Conservation (phyloP, 352 stramenopile genomes). For the Pythium sukuiense region DNA sequence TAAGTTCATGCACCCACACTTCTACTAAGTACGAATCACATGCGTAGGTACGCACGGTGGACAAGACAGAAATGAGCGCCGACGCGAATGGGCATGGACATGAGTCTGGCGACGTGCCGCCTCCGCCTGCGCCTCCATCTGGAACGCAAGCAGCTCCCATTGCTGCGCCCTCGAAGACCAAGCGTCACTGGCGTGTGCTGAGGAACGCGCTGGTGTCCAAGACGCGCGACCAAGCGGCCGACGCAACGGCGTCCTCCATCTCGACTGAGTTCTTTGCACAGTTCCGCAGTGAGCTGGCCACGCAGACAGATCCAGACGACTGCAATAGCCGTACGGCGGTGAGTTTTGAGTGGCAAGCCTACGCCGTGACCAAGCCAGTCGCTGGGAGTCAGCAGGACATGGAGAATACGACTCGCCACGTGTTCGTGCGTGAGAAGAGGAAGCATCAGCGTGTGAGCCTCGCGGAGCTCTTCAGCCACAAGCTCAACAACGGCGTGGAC, state of each 20-base stretch:
- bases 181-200: slow-evolving; percentile 69
- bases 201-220: slow-evolving; percentile 55
- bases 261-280: slow-evolving; percentile 66
- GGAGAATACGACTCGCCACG: background rate
- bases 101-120: background rate
- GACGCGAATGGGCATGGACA: slow-evolving; percentile 21
- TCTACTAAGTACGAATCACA: background rate
- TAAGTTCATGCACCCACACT: background rate
- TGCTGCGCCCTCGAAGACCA: slow-evolving; percentile 34
- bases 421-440: slow-evolving; percentile 76
- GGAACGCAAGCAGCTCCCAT: background rate
- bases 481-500: slow-evolving; percentile 78
- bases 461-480: slow-evolving; percentile 69
- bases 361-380: slow-evolving; percentile 32
- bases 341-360: slow-evolving; percentile 56
- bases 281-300: slow-evolving; percentile 23
- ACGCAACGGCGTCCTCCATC: slow-evolving; percentile 55
- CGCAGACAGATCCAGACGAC: background rate
- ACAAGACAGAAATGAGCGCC: background rate
- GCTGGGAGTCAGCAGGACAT: background rate
- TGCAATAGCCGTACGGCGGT: slow-evolving; percentile 10
- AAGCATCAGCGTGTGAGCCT: slow-evolving; percentile 53
- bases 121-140: background rate
- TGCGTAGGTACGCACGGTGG: slow-evolving; percentile 3
- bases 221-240: slow-evolving; percentile 25